Percentiles rank a stretch among this genome's conserved stretches.
These are phyloP conservation scores for Aquilaria sinensis DNA, from an alignment of 345 rosid species.

Conservation along the genomic window DNA sequence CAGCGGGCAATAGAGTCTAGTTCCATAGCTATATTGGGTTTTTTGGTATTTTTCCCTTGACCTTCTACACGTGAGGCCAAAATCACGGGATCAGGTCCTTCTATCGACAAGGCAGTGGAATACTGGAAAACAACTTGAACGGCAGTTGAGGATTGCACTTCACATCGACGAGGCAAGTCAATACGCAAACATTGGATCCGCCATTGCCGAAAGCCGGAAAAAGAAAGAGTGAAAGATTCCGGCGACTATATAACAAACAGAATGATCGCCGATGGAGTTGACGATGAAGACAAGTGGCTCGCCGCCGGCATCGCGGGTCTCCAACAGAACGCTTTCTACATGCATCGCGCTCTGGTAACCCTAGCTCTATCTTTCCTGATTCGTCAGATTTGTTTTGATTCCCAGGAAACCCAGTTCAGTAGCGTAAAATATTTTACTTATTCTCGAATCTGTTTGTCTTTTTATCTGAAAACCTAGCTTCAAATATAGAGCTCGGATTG, in stretches of 20 bases:
- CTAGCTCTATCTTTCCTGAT: neutral
- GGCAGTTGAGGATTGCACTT: constrained; percentile 18
- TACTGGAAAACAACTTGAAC: constrained; percentile 27
- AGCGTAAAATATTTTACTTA: neutral
- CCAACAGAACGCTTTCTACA: constrained; percentile 94
- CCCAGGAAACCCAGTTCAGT: too few relatives aligned
- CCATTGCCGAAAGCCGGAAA: constrained; percentile 12
- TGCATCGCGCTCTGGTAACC: constrained; percentile 97
- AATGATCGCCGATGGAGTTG: constrained; percentile 87
- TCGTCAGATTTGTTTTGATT: too few relatives aligned
- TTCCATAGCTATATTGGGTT: too few relatives aligned
- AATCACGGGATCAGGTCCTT: too few relatives aligned
- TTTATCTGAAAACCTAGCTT: constrained; percentile 24
- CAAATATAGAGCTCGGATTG: neutral
- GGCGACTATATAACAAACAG: constrained; percentile 13
- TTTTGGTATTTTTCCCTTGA: too few relatives aligned
- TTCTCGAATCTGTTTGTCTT: neutral
- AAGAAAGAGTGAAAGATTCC: constrained; percentile 9
- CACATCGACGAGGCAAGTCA: constrained; percentile 17
- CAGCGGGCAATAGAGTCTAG: too few relatives aligned
- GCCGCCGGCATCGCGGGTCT: constrained; percentile 91
- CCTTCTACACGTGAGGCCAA: too few relatives aligned
- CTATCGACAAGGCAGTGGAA: constrained; percentile 13
- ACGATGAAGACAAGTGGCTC: constrained; percentile 97
- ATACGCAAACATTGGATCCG: constrained; percentile 19